Evolutionary conservation across 768 basidiomycete species (phyloP).

Genomic region (Termitomyces sp.): DNA sequence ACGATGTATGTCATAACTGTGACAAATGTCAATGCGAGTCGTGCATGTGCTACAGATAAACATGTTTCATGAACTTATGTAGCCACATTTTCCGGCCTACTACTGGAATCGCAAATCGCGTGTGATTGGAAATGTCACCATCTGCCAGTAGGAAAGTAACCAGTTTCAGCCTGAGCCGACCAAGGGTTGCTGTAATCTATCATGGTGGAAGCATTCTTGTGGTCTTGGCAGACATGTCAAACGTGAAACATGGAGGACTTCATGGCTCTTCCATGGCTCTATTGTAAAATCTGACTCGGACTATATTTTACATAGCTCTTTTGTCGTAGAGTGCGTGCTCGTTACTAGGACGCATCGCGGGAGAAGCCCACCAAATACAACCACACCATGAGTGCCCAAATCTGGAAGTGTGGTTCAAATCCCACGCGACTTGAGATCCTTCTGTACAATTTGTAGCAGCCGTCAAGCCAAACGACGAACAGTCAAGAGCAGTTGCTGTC

Average conservation of each 20-base stretch:
- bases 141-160: not conserved
- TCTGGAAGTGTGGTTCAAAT: conserved; percentile 9
- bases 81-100: not conserved
- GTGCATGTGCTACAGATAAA: not conserved
- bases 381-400: conserved; percentile 9
- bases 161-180: not conserved
- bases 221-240: not conserved
- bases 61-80: not conserved
- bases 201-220: not conserved
- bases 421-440: not conserved
- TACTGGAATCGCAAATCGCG: no score
- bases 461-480: conserved; percentile 1
- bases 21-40: not conserved
- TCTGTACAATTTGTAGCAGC: conserved; percentile 6
- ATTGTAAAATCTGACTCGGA: not conserved
- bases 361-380: conserved; percentile 7
- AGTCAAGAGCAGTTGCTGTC: not conserved
- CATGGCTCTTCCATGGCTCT: not conserved
- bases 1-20: not conserved
- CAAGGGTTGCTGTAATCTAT: not conserved
- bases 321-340: no score
- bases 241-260: not conserved
- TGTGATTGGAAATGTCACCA: no score
- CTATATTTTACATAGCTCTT: no score
- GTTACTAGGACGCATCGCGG: conserved; percentile 7